A percentile compares a stretch with the other conserved stretches of the same genome.
Evolutionary conservation across 768 basidiomycete genomes (phyloP).

Genomic region (Collybia sp.): DNA sequence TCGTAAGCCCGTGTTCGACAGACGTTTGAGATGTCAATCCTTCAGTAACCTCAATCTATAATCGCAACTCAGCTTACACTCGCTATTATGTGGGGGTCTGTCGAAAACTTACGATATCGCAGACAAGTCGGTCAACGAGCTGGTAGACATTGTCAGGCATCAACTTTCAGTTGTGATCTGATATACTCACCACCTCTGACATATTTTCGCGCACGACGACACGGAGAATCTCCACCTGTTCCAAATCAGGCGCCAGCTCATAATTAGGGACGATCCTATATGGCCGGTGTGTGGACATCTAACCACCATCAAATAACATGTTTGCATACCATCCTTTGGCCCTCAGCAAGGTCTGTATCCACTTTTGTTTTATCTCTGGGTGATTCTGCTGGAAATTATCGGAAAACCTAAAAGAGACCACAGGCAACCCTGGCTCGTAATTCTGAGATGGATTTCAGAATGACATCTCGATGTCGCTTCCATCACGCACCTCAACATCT

Average conservation of each 20-base stretch:
- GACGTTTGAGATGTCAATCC: conserved; percentile 42
- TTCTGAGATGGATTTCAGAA: conserved; percentile 21
- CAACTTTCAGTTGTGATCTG: conserved; percentile 27
- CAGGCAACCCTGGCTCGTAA: conserved; percentile 59
- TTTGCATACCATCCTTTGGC: conserved; percentile 50
- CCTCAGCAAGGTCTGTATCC: conserved; percentile 49
- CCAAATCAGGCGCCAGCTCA: conserved; percentile 45
- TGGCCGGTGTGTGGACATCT: not conserved
- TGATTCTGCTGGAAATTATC: conserved; percentile 50
- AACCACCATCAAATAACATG: conserved; percentile 10
- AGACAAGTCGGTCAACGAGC: conserved; percentile 61
- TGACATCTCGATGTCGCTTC: conserved; percentile 3
- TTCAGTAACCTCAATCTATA: conserved; percentile 62
- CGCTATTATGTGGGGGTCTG: not conserved
- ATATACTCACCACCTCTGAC: conserved; percentile 37
- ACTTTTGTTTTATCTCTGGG: conserved; percentile 55
- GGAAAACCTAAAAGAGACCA: conserved; percentile 62
- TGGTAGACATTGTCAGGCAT: conserved; percentile 48
- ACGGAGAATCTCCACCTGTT: conserved; percentile 56
- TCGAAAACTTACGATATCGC: conserved; percentile 53
- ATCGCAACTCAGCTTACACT: too few species aligned
- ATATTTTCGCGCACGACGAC: conserved; percentile 63
- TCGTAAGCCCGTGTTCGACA: conserved; percentile 46
- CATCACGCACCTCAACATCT: conserved; percentile 46
- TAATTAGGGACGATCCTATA: conserved; percentile 48